Percentiles rank a stretch among this genome's conserved stretches.
Evolutionary conservation across 1,284 basidiomycete genomes (phyloP).

Genomic region (Tilletia setariae): DNA sequence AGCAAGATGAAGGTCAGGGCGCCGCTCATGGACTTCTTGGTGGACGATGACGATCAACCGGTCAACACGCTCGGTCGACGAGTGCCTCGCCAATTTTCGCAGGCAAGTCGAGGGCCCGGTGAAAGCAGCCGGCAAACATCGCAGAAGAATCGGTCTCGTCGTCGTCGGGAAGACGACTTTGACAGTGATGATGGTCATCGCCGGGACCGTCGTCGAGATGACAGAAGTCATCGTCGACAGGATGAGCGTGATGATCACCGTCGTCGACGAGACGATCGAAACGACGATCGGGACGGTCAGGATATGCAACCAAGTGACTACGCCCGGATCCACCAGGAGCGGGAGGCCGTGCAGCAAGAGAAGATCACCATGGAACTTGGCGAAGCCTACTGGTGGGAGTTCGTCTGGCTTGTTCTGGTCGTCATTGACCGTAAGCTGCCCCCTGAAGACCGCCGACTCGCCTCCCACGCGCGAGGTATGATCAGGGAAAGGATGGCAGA

Average conservation of each 20-base stretch:
- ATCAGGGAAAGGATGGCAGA: neutral
- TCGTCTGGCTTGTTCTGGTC: neutral
- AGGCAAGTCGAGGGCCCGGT: neutral
- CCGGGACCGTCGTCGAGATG: no score
- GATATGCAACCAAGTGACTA: constrained; percentile 10
- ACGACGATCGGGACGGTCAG: neutral
- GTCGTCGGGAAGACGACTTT: neutral
- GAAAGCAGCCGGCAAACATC: neutral
- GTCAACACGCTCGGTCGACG: neutral
- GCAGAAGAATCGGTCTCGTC: neutral
- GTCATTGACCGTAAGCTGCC: neutral
- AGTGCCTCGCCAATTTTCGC: neutral
- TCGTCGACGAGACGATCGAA: no score
- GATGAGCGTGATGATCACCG: no score
- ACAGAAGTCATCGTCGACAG: no score
- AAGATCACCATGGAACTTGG: neutral
- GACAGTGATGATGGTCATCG: neutral
- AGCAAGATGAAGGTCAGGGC: neutral
- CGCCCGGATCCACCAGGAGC: constrained; percentile 2
- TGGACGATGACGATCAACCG: constrained; percentile 1
- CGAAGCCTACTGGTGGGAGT: constrained; percentile 14
- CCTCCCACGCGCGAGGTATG: neutral
- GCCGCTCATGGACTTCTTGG: neutral
- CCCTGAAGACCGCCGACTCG: neutral
- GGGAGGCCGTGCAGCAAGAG: neutral